phyloP scores from a whole-genome alignment of 164 flowering plant species.

The Euptelea pleiosperma region DNA sequence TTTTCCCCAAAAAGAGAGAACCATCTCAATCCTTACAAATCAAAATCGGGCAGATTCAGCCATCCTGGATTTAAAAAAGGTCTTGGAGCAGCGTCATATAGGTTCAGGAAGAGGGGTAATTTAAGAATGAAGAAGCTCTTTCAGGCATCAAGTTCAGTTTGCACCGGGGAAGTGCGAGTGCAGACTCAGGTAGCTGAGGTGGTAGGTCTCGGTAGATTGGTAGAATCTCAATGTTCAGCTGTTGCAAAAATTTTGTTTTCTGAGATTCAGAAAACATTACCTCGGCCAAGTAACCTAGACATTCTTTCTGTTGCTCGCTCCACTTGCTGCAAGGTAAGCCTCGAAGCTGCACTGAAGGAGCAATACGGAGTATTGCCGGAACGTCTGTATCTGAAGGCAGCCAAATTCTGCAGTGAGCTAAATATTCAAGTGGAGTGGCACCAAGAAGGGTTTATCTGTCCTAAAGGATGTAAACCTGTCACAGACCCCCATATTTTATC shows the following conservation, averaged over 20 bases:
- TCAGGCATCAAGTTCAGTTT: conserved; percentile 41
- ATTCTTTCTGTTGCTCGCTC: conserved; percentile 73
- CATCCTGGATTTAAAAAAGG: conserved; percentile 63
- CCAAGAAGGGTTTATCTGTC: conserved; percentile 71
- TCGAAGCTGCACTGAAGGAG: conserved; percentile 57
- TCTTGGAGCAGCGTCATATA: conserved; percentile 48
- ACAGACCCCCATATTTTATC: conserved; percentile 22
- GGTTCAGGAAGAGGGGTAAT: conserved; percentile 51
- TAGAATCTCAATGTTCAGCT: conserved; percentile 60
- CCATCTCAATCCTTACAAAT: conserved; percentile 47
- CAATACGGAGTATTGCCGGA: conserved; percentile 73
- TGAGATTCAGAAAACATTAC: conserved; percentile 64
- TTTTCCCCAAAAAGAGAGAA: conserved; percentile 49
- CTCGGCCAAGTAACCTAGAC: conserved; percentile 69
- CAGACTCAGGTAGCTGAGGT: conserved; percentile 41
- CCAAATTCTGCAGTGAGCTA: conserved; percentile 90
- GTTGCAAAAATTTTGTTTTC: conserved; percentile 67
- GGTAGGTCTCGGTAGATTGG: conserved; percentile 45
- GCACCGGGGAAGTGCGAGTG: conserved; percentile 21
- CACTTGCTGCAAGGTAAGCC: conserved; percentile 70
- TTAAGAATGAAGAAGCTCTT: conserved; percentile 53
- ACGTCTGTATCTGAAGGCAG: conserved; percentile 76
- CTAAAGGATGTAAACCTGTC: conserved; percentile 64
- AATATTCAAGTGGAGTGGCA: conserved; percentile 75
- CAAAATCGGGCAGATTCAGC: conserved; percentile 69